Evolutionary conservation across 257 asterid species (phyloP).

Genomic region (Solanum arcanum): DNA sequence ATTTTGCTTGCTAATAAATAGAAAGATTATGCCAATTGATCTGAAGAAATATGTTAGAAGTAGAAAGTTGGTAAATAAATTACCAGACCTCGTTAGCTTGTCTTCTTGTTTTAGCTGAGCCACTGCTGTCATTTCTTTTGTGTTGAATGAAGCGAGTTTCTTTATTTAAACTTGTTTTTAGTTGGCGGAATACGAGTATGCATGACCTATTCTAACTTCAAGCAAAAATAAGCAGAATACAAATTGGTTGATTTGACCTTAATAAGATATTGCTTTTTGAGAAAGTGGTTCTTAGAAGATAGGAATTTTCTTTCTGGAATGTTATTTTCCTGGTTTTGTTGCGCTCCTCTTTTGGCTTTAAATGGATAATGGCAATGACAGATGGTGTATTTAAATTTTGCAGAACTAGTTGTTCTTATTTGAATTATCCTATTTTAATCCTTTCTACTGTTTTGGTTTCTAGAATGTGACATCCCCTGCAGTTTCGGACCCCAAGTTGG

Average conservation of each 20-base stretch:
- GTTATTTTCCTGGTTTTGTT: neutral
- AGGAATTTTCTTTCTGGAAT: neutral
- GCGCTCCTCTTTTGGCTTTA: neutral
- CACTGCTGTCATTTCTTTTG: neutral
- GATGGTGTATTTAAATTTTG: neutral
- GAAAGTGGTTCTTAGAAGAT: neutral
- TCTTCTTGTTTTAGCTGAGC: neutral
- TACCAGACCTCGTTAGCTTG: neutral
- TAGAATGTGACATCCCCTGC: constrained; percentile 20
- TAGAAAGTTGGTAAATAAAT: neutral
- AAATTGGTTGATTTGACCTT: neutral
- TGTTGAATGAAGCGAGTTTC: neutral
- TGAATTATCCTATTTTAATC: neutral
- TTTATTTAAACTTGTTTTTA: neutral
- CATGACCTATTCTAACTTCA: neutral
- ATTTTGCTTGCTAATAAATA: neutral
- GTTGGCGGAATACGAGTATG: neutral
- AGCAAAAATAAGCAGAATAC: neutral
- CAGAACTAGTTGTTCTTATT: neutral
- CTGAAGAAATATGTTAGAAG: neutral
- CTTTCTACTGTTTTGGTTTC: neutral
- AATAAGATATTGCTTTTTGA: neutral
- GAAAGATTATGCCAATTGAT: neutral
- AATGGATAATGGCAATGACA: neutral
- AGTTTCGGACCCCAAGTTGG: constrained; percentile 36